Evolutionary conservation across 768 basidiomycete genomes (phyloP), one percentile per base, ranked within the genome.

Genomic region (Amanita phalloides): DNA sequence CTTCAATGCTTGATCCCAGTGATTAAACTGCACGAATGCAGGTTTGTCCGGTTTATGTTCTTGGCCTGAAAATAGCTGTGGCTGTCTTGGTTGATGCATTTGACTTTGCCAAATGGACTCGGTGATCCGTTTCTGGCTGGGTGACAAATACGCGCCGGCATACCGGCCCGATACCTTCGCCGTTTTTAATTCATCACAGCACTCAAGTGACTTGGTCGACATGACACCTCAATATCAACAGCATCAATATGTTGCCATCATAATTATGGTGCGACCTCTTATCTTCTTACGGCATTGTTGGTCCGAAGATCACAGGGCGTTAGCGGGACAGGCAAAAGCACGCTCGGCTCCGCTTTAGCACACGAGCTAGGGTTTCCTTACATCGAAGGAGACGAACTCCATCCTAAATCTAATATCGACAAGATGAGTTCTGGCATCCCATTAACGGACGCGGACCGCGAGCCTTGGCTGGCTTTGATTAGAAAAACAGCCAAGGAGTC

Each of bases 311-410:
- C 8, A 45, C 58, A 86, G 84, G 88, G 88, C 32, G 83, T 87
- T 3, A 86, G 75, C 0, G 84, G 84, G 11, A 80, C 81, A 30
- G 84, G 86, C 6, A 87, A 87, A 61, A 78, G 79, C 26, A 86
- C 84, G 20, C 71, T 92, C 1, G 89, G 85, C 0, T 56, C 55
- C 4, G 79, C 77, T 6, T 69, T 94, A n/a, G 77, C 86, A 6
- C 58, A 67, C 36, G 69, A 71, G 25, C 71, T 90, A 45, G 65
- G 64, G n/a, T 56, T 90, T 54, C 84, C 90, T 1, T 95, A 87
- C 68, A 69, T 91, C 54, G 94, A 97, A 60, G 94, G 86, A 26
- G 93, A 96, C 63, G 82, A 86, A 55, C 73, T 96, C 26, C 94
- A 97, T 62, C 86, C 93, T 0, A 60, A 71, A 21, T 65, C 76